Percentiles rank a stretch among this genome's conserved stretches.
phyloP scores from a whole-genome alignment of 768 basidiomycete genomes.

The Boletus edulis region DNA sequence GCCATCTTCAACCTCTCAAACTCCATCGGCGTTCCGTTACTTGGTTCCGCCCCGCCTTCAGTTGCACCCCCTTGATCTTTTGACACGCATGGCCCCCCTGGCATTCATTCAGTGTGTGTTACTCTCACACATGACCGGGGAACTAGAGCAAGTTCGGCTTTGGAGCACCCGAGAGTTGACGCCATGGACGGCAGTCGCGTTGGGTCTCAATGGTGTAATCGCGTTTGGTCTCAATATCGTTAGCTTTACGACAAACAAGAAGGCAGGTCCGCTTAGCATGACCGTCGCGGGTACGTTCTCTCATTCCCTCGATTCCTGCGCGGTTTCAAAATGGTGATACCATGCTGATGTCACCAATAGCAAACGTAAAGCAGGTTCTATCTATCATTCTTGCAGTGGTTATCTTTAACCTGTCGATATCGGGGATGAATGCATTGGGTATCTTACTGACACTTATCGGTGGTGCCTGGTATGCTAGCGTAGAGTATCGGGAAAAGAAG shows the following conservation, averaged over 20 bases:
- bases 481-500: constrained; percentile 57
- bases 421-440: constrained; percentile 74
- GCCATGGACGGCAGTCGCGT: constrained; percentile 43
- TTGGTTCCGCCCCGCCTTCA: constrained; percentile 35
- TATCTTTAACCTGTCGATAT: constrained; percentile 83
- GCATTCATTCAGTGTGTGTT: constrained; percentile 86
- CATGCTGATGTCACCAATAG: constrained; percentile 36
- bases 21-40: constrained; percentile 17
- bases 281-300: constrained; percentile 73
- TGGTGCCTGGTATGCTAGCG: constrained; percentile 75
- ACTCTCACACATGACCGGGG: constrained; percentile 77
- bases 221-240: constrained; percentile 94
- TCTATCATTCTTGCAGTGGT: constrained; percentile 82
- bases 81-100: constrained; percentile 88
- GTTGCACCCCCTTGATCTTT: constrained; percentile 79
- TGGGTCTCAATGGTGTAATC: constrained; percentile 77
- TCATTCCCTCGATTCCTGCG: not conserved
- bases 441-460: constrained; percentile 83
- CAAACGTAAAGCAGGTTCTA: constrained; percentile 91
- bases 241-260: constrained; percentile 93
- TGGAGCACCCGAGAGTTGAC: constrained; percentile 44
- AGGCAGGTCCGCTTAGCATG: constrained; percentile 87
- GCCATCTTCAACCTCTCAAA: constrained; percentile 18
- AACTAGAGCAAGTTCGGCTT: constrained; percentile 60
- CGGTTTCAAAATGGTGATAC: not conserved